Conservation (phyloP, 805 yeast species). For the Peterozyma xylosa region DNA sequence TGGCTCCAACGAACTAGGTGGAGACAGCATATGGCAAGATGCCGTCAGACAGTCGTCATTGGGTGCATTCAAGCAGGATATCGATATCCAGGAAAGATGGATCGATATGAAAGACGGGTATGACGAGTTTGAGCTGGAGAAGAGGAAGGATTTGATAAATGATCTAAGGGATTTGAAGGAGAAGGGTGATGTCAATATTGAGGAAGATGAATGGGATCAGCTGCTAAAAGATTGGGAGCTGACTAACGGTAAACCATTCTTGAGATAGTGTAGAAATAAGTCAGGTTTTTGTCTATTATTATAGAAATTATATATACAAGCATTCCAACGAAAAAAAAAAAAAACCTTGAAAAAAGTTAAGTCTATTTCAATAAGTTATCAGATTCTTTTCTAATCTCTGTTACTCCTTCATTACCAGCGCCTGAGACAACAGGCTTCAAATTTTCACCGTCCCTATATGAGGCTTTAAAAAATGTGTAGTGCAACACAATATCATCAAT, state of each 20-base stretch:
- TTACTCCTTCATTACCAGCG: conserved; percentile 5
- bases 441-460: conserved; percentile 17
- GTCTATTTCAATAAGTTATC: too few relatives aligned
- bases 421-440: conserved; percentile 7
- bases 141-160: too few relatives aligned
- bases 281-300: too few relatives aligned
- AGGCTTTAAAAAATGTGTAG: conserved; percentile 80
- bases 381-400: conserved; percentile 1
- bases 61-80: conserved; percentile 48
- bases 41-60: conserved; percentile 60
- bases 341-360: too few relatives aligned
- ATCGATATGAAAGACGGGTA: conserved; percentile 73
- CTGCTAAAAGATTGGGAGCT: conserved; percentile 56
- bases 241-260: conserved; percentile 6
- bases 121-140: conserved; percentile 29
- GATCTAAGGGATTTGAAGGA: too few relatives aligned
- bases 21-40: conserved; percentile 98
- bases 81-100: conserved; percentile 94
- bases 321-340: too few relatives aligned
- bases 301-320: too few relatives aligned
- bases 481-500: conserved; percentile 86
- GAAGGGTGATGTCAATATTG: too few relatives aligned
- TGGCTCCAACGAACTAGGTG: conserved; percentile 91
- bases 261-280: not conserved
- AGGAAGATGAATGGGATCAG: conserved; percentile 56